Evolutionary conservation across 225 moss, liverwort and hornwort genomes (phyloP), one percentile per base, ranked within the genome.

Genomic region (Rhytidiadelphus loreus): DNA sequence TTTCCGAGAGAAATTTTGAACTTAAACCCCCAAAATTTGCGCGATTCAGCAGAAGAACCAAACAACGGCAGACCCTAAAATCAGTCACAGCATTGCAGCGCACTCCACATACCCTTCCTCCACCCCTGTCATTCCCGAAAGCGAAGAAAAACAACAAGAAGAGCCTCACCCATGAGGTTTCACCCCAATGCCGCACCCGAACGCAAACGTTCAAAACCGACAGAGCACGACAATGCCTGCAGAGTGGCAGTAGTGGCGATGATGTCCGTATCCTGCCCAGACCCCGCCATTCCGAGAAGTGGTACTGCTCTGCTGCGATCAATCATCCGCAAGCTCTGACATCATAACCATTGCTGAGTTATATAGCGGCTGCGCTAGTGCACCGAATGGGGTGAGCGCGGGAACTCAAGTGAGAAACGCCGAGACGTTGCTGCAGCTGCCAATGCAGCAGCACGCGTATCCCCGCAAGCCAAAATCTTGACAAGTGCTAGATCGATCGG

Each of bases 51-150:
- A 87, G 57, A 87, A 62, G 8, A 85, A 71, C 87, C 87, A 88
- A 37, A 87, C 74, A 12, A 87, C 62, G 29, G 70, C 69, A 77
- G 89, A 85, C 62, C 91, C 89, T 71, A 89, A 68, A 89, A 91
- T 44, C 68, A 91, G 66, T 76, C 87, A 84, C 61, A 91, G 68
- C 85, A 85, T 89, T 56, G 85, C 87, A 69, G 85, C 82, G 43
- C 50, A 77, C 71, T 88, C 87, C 77, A 84, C 89, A 85, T 56
- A 75, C n/a, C 60, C 63, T 84, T 53, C 58, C 63, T 87, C 87
- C 65, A 87, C 60, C 87, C 53, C 43, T 29, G 75, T 16, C 89
- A 90, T 87, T 62, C 46, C 46, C 76, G 24, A 53, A 78, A 76
- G 65, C 35, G 35, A 50, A 57, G 37, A 48, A 32, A n/a, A 37